Evolutionary conservation across 148 eudicot genomes (phyloP).

Genomic region (Amaranthus hypochondriacus): DNA sequence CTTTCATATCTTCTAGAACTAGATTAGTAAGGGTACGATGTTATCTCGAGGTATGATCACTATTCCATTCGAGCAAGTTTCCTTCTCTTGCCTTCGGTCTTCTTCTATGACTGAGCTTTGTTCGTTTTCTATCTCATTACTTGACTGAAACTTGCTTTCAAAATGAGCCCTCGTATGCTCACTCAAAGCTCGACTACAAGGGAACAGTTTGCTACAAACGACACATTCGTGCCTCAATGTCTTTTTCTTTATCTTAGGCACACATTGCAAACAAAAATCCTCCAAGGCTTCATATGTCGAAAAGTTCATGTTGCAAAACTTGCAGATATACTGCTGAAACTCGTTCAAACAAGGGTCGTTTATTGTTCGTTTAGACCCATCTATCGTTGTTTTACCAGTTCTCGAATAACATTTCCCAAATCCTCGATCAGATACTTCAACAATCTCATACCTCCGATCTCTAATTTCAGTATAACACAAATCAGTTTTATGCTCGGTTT

Average conservation of each 20-base stretch:
- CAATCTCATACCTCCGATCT: neutral
- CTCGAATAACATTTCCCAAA: neutral
- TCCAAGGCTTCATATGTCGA: conserved; percentile 29
- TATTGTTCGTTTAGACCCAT: neutral
- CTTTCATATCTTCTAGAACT: neutral
- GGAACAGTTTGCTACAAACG: conserved; percentile 40
- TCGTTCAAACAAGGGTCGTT: neutral
- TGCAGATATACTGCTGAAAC: conserved; percentile 20
- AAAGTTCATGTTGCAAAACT: conserved; percentile 29
- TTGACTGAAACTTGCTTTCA: conserved; percentile 16
- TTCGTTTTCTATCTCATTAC: conserved; percentile 20
- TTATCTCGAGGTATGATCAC: neutral
- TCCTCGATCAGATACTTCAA: conserved; percentile 8
- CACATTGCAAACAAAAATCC: conserved; percentile 30
- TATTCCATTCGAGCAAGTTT: neutral
- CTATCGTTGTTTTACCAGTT: conserved; percentile 2
- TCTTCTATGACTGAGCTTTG: neutral
- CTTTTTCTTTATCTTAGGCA: conserved; percentile 18
- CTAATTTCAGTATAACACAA: neutral
- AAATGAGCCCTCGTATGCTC: conserved; percentile 66
- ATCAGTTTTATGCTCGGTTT: neutral
- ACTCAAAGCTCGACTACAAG: conserved; percentile 57
- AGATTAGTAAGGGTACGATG: neutral
- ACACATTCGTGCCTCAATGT: conserved; percentile 33
- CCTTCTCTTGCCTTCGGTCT: neutral